These are phyloP conservation scores for Colletotrichum sp. DNA, from an alignment of 2,329 filamentous ascomycete species.

Conservation along the genomic window DNA sequence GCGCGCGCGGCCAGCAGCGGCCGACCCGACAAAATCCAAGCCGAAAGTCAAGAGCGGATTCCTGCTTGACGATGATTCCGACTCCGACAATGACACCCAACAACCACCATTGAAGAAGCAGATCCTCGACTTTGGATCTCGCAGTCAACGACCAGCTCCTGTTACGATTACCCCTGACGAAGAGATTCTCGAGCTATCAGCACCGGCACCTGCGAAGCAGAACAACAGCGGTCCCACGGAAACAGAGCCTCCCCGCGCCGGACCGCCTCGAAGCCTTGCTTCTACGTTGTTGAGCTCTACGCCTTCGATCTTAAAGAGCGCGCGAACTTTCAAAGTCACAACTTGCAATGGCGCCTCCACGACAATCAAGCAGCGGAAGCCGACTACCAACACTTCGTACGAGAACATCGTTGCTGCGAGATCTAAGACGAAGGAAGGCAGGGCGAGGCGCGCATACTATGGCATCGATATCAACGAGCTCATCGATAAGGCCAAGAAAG, in stretches of 20 bases:
- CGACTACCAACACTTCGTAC: constrained; percentile 55
- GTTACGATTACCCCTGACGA: neutral
- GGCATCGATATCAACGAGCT: constrained; percentile 90
- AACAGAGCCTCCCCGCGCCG: neutral
- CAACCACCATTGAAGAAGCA: constrained; percentile 22
- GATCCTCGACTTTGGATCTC: constrained; percentile 7
- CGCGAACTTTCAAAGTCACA: constrained; percentile 43
- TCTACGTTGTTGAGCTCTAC: constrained; percentile 14
- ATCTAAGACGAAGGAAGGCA: constrained; percentile 68
- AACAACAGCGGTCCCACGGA: neutral
- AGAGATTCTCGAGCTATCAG: neutral
- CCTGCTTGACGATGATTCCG: constrained; percentile 38
- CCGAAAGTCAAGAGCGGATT: constrained; percentile 41
- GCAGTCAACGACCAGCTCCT: neutral
- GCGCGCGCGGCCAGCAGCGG: constrained; percentile 38
- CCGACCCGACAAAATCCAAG: constrained; percentile 32
- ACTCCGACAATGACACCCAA: constrained; percentile 25
- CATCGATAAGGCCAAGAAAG: constrained; percentile 71
- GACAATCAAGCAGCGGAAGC: constrained; percentile 59
- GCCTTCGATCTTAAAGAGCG: constrained; percentile 15
- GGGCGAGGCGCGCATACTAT: constrained; percentile 80
- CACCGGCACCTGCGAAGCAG: neutral
- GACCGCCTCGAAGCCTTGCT: neutral
- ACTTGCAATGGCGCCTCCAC: constrained; percentile 63
- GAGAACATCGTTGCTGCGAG: constrained; percentile 71